Base-by-base conservation (phyloP, 129 eudicot genomes). In the Mikania micrantha region DNA sequence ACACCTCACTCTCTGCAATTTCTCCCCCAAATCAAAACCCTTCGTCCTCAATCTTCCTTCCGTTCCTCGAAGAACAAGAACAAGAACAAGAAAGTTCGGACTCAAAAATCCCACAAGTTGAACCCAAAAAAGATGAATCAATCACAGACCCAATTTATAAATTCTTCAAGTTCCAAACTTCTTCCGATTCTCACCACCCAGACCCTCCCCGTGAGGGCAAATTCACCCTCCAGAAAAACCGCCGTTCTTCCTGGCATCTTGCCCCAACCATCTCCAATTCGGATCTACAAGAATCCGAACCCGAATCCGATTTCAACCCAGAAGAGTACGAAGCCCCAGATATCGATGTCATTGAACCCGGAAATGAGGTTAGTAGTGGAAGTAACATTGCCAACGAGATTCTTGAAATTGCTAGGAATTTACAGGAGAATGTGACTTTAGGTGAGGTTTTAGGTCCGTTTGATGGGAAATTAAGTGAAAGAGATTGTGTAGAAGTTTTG, bases 161-260 rank as follows among this genome's bases (percentile, higher is more conserved):
- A 69, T 87, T 91, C 90, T 91, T 87, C 80, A 81, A 83, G 59
- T 58, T 74, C n/a, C 97, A 83, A 53, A 69, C 84, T 64, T 64
- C 88, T 25, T 63, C n/a, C n/a, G n/a, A n/a, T n/a, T n/a, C 78
- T 27, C 77, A 77, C 15, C 64, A 73, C 61, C 87, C 86, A 5
- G 91, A 88, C 80, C 92, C 97, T 20, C 25, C 64, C 3, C 62
- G 31, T 0, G 79, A 83, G 77, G 88, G 92, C 75, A 82, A 82
- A 24, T 64, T 90, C 27, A 54, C 97, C 64, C 84, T 82, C 71
- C 85, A 87, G 40, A 87, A 77, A 71, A 90, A 83, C 74, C 92
- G 97, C 22, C 87, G 85, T 49, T 76, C 90, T 20, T 81, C 95
- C 1, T 91, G 97, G 97, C 88, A 81, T 44, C 78, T 91, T 13